Evolutionary conservation across 78 protist genomes (phyloP).

Genomic region (Trichosphaerium sp.): DNA sequence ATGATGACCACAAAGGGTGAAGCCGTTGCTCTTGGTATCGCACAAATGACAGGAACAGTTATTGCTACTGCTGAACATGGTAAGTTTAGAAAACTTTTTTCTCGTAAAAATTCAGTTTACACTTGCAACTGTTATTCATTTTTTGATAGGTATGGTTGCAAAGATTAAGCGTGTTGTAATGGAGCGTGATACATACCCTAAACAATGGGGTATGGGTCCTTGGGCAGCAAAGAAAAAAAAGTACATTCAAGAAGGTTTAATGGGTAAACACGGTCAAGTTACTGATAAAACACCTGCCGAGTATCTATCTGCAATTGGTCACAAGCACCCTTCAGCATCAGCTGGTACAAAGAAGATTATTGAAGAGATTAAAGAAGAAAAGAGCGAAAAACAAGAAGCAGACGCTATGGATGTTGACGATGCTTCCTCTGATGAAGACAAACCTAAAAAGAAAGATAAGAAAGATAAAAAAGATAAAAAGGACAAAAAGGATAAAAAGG

Average conservation of each 20-base stretch:
- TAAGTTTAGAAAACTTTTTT: too few species aligned
- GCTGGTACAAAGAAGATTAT: background rate
- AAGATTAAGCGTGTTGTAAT: slow-evolving; percentile 99
- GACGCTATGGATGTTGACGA: slow-evolving; percentile 18
- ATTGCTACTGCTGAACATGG: slow-evolving; percentile 96
- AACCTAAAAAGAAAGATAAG: slow-evolving; percentile 18
- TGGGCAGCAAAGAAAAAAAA: slow-evolving; percentile 82
- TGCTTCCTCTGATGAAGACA: slow-evolving; percentile 13
- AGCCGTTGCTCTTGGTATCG: slow-evolving; percentile 96
- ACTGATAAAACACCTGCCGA: slow-evolving; percentile 92
- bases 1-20: slow-evolving; percentile 99
- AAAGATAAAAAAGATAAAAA: slow-evolving; percentile 25
- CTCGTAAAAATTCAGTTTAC: too few species aligned
- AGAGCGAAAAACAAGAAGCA: slow-evolving; percentile 19
- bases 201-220: slow-evolving; percentile 97
- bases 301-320: slow-evolving; percentile 49
- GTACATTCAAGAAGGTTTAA: slow-evolving; percentile 86
- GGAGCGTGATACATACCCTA: slow-evolving; percentile 99
- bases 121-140: too few species aligned
- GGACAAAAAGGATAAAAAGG: slow-evolving; percentile 7
- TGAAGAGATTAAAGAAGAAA: background rate
- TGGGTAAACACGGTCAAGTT: slow-evolving; percentile 95
- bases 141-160: too few species aligned
- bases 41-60: slow-evolving; percentile 93
- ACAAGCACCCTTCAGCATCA: background rate